Evolutionary conservation across 371 early-diverging fungal genomes (phyloP), one percentile per base, ranked within the genome.

Genomic region (Mucor irregularis): DNA sequence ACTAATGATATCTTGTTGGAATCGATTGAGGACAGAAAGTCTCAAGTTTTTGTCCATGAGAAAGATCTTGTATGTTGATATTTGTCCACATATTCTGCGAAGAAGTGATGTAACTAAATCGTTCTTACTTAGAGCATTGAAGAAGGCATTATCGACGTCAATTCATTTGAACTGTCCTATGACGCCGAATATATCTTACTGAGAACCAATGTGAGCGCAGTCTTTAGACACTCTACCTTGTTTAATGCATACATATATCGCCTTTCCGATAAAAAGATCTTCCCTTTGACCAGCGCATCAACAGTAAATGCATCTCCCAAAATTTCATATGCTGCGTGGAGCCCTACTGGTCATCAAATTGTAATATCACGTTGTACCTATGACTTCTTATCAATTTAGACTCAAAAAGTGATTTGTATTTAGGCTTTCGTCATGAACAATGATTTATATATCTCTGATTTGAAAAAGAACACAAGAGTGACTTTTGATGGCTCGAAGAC

Each of bases 191-290:
- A 84, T 60, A 58, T 95, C 11, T 78, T 94, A 48, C 62, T 94
- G 28, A 80, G 71, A 35, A 83, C 88, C 1, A 78, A 89, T 44
- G 57, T 68, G 19, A 80, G 83, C 43, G 85, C 84, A 61, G 86
- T 87, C 70, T 96, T 92, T 91, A 80, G 97, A 44, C 92, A 93
- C 66, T 93, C 93, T 0, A 87, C 76, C 58, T 80, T 76, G 53
- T 88, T 90, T 14, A 83, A 88, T 24, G 92, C 93, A 61, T 87
- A 80, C 50, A 61, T 95, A 21, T 94, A 84, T 71, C 81, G 81
- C 58, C 76, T 82, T 30, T 73, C 80, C 4, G 73, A 71, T 17
- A 78, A 80, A 37, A 70, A 59, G n/a, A 64, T 88, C 13, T 48
- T 55, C 0, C 86, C 90, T 10, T 76, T 96, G 25, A 75, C 85